Evolutionary conservation across 2,329 filamentous ascomycete genomes (phyloP).

Genomic region (Periconia sp.): DNA sequence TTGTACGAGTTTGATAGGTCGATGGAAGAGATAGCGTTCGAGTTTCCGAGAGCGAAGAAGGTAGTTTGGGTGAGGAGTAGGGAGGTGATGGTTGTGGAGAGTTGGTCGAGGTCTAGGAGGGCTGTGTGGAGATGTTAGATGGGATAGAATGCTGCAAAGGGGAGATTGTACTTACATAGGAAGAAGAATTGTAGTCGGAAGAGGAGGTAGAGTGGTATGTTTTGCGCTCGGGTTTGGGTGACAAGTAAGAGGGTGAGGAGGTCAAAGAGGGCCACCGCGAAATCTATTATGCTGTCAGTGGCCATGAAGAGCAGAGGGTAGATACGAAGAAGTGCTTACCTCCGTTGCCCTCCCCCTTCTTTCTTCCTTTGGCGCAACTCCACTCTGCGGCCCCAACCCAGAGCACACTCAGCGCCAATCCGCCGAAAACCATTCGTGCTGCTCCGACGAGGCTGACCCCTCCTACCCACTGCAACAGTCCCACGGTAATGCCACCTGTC

Average conservation of each 20-base stretch:
- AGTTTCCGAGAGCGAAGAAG: slow-evolving; percentile 90
- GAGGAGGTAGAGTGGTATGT: slow-evolving; percentile 83
- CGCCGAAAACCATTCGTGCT: slow-evolving; percentile 46
- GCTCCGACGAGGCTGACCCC: slow-evolving; percentile 33
- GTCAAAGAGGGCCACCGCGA: slow-evolving; percentile 61
- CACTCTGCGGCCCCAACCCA: slow-evolving; percentile 39
- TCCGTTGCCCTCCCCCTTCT: slow-evolving; percentile 25
- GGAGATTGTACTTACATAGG: slow-evolving; percentile 52
- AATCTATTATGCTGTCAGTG: slow-evolving; percentile 37
- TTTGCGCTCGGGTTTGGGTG: slow-evolving; percentile 84
- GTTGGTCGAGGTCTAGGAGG: slow-evolving; percentile 54
- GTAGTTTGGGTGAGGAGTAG: slow-evolving; percentile 80
- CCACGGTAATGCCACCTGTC: slow-evolving; percentile 45
- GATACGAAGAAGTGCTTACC: slow-evolving; percentile 22
- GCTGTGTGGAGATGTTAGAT: slow-evolving; percentile 27
- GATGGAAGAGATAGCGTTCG: slow-evolving; percentile 94
- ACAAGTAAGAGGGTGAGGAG: slow-evolving; percentile 79
- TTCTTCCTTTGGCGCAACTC: slow-evolving; percentile 25
- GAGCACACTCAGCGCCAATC: slow-evolving; percentile 35
- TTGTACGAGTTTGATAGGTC: slow-evolving; percentile 96
- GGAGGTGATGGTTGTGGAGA: slow-evolving; percentile 70
- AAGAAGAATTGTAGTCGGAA: slow-evolving; percentile 68
- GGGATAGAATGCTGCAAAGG: slow-evolving; percentile 32
- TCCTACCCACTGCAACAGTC: slow-evolving; percentile 57
- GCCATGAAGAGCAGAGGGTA: background rate